phyloP scores from a whole-genome alignment of 192 early-diverging fungal species.

The Rhizoclosmatium globosum region DNA sequence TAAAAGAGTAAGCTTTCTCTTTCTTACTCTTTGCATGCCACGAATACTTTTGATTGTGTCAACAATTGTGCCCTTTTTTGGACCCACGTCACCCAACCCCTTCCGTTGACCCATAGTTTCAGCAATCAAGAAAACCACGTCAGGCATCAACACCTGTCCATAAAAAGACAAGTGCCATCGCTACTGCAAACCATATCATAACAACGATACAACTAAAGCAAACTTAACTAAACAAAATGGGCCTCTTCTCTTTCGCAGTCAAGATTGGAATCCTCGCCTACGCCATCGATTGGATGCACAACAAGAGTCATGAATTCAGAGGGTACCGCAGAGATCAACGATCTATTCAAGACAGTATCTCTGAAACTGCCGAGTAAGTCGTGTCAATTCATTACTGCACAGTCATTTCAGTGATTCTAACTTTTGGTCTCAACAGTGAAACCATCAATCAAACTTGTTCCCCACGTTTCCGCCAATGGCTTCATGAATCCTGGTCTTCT shows the following conservation, averaged over 20 bases:
- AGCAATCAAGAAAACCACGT: neutral
- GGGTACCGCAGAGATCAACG: neutral
- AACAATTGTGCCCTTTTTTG: neutral
- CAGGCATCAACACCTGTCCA: neutral
- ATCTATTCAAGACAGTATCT: slow-evolving; percentile 3
- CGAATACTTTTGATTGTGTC: neutral
- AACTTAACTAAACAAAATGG: slow-evolving; percentile 24
- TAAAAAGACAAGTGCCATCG: neutral
- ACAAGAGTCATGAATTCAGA: neutral
- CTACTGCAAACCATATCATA: neutral
- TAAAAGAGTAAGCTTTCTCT: too few species aligned
- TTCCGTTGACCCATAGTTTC: neutral
- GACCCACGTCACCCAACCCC: neutral
- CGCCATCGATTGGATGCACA: slow-evolving; percentile 38
- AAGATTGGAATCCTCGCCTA: slow-evolving; percentile 39
- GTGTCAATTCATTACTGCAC: too few species aligned
- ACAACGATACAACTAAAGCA: slow-evolving; percentile 2
- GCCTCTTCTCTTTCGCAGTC: slow-evolving; percentile 37
- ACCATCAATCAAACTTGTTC: neutral
- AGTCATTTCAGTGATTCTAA: too few species aligned
- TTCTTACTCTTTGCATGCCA: too few species aligned
- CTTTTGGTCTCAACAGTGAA: neutral
- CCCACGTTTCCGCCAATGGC: slow-evolving; percentile 9
- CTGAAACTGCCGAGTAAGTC: neutral
- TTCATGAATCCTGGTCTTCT: neutral